Base-by-base conservation (phyloP, 1,139 yeast species). In the Ogataea hybrid region DNA sequence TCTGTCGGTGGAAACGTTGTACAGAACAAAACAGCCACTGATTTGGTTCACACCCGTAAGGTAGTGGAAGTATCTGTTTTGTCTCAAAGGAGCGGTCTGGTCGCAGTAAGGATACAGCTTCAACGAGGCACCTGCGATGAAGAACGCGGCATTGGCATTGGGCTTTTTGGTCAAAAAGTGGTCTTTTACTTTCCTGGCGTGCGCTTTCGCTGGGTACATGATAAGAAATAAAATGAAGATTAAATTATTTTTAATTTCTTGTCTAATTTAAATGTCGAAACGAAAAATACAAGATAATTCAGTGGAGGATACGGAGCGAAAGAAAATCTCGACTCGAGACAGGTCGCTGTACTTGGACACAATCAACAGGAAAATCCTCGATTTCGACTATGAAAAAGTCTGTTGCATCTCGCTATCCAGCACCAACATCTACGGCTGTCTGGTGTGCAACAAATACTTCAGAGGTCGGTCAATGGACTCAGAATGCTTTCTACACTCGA, bases 21-120 rank as follows among this genome's bases (percentile, higher is more conserved):
- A 92, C 21, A 84, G 64, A 1, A 88, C 75, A 52, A 79, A 85
- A 28, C 84, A 73, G 1, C 92, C 94, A 0, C 95, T 89, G 36
- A 86, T 73, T 42, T 59, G 63, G 50, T 84, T 80, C 42, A 84
- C 83, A n/a, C 98, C 98, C 3, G 88, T 69, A 40, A 92, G 68
- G 61, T 92, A 92, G 65, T 74, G 88, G 64, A 92, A 92, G 67
- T 89, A 89, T 45, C 97, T 73, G 63, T 87, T 84, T 64, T 92
- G 98, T 67, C 96, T 80, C 55, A 90, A 75, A 11, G 87, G 84
- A 51, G 79, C 78, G 4, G 79, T 70, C 54, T 83, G 89, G 64
- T 92, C 98, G 57, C 89, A 79, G 65, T 88, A 85, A 35, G 87
- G 84, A 63, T 82, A 81, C 37, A 73, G 64, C 52, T 77, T 81